These are phyloP conservation scores for Hypoxylon sp. DNA, from an alignment of 2,329 filamentous ascomycete species.

Conservation along the genomic window DNA sequence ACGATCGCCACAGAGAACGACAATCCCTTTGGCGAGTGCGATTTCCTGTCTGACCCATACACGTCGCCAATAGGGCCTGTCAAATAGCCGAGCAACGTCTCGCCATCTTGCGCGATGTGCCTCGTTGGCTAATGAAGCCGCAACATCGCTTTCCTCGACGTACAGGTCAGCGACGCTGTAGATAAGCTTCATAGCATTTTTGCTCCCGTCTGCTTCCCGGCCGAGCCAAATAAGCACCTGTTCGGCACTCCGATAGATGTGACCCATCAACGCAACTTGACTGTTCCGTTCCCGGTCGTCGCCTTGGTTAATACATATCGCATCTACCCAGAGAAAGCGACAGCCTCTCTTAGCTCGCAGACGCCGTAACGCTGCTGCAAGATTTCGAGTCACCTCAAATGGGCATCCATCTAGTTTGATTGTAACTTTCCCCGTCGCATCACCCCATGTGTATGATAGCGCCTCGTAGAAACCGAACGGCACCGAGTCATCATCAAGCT, in stretches of 20 bases:
- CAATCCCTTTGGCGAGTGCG: slow-evolving; percentile 13
- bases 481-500: slow-evolving; percentile 8
- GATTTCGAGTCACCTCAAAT: slow-evolving; percentile 19
- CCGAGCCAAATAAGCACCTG: slow-evolving; percentile 21
- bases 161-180: slow-evolving; percentile 6
- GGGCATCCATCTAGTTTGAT: slow-evolving; percentile 19
- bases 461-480: slow-evolving; percentile 19
- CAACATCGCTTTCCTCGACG: slow-evolving; percentile 8
- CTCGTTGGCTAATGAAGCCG: slow-evolving; percentile 9
- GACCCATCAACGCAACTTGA: slow-evolving; percentile 16
- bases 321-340: slow-evolving; percentile 18
- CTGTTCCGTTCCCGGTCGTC: slow-evolving; percentile 17
- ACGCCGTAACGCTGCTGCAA: slow-evolving; percentile 13
- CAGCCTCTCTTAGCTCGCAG: slow-evolving; percentile 7
- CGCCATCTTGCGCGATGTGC: slow-evolving; percentile 16
- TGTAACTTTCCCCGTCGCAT: slow-evolving; percentile 11
- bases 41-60: slow-evolving; percentile 26
- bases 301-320: slow-evolving; percentile 18
- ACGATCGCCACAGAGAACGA: slow-evolving; percentile 15
- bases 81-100: slow-evolving; percentile 20
- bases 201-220: slow-evolving; percentile 18
- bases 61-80: slow-evolving; percentile 28
- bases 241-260: slow-evolving; percentile 11
- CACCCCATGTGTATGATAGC: slow-evolving; percentile 25
- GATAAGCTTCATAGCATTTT: slow-evolving; percentile 19